Evolutionary conservation across 164 flowering plant species (phyloP).

Genomic region (Vitis rupestris): DNA sequence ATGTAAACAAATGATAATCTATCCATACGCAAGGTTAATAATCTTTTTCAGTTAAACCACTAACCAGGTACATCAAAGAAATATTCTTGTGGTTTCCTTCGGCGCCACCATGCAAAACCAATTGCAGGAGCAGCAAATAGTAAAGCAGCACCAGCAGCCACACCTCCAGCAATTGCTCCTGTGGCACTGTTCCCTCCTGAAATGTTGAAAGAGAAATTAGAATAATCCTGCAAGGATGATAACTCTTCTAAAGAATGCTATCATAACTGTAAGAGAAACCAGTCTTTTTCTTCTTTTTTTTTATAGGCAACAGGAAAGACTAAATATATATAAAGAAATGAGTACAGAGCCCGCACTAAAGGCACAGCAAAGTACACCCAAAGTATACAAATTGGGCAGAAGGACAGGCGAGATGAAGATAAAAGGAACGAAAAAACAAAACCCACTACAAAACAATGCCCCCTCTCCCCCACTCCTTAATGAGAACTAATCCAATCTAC

Average conservation of each 20-base stretch:
- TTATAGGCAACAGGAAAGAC: no score
- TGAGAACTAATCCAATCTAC: no score
- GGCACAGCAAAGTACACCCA: no score
- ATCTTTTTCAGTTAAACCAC: slow-evolving; percentile 10
- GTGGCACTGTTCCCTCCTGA: slow-evolving; percentile 48
- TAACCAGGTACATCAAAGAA: slow-evolving; percentile 73
- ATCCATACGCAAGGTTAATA: background rate
- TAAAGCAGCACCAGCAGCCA: slow-evolving; percentile 71
- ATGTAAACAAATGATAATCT: background rate
- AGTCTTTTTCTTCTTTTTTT: no score
- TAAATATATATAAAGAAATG: no score
- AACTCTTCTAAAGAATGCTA: background rate
- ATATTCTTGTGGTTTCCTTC: slow-evolving; percentile 58
- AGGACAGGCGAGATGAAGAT: no score
- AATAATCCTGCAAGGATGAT: background rate
- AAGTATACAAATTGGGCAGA: no score
- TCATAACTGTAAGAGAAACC: no score
- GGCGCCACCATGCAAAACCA: slow-evolving; percentile 61
- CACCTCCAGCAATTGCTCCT: slow-evolving; percentile 70
- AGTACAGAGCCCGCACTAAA: no score
- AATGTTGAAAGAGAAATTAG: slow-evolving; percentile 5
- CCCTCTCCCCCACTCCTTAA: no score
- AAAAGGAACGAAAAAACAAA: no score
- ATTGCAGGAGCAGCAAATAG: slow-evolving; percentile 68
- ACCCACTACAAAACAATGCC: no score